Evolutionary conservation across 768 basidiomycete genomes (phyloP).

Genomic region (Phlegmacium glaucopus): DNA sequence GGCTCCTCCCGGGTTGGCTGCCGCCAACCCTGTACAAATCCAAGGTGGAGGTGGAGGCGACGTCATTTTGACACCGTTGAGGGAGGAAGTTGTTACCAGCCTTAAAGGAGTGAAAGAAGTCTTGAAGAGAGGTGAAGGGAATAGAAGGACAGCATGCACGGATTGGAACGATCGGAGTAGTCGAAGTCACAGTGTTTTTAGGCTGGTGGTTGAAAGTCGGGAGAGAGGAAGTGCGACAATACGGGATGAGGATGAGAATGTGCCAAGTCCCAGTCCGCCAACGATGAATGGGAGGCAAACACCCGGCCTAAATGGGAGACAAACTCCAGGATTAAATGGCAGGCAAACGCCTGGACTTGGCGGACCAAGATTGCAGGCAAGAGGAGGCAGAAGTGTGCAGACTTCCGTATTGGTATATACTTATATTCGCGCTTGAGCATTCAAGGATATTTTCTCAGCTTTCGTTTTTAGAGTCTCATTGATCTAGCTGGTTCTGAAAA

Average conservation of each 20-base stretch:
- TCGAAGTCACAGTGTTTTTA: constrained; percentile 91
- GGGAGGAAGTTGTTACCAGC: constrained; percentile 93
- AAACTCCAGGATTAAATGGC: constrained; percentile 46
- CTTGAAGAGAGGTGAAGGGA: constrained; percentile 79
- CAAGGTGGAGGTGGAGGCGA: constrained; percentile 64
- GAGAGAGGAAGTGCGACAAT: constrained; percentile 43
- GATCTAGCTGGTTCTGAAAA: constrained; percentile 97
- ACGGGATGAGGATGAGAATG: constrained; percentile 43
- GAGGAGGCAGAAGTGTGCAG: constrained; percentile 77
- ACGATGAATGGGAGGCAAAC: constrained; percentile 36
- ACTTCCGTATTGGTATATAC: constrained; percentile 65
- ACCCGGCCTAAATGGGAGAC: constrained; percentile 28
- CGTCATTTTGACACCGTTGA: constrained; percentile 67
- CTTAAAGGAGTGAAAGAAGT: constrained; percentile 84
- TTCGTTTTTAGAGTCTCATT: constrained; percentile 67
- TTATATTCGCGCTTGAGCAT: not conserved
- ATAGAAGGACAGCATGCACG: constrained; percentile 90
- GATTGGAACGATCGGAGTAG: constrained; percentile 98
- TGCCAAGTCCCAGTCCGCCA: constrained; percentile 20
- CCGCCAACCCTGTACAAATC: constrained; percentile 65
- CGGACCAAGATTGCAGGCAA: constrained; percentile 66
- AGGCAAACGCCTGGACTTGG: constrained; percentile 41
- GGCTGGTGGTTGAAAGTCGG: constrained; percentile 88
- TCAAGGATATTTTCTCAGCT: not conserved
- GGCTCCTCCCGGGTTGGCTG: constrained; percentile 55